Evolutionary conservation across 805 yeast genomes (phyloP).

Genomic region (Wilhelminamyces savonicus): DNA sequence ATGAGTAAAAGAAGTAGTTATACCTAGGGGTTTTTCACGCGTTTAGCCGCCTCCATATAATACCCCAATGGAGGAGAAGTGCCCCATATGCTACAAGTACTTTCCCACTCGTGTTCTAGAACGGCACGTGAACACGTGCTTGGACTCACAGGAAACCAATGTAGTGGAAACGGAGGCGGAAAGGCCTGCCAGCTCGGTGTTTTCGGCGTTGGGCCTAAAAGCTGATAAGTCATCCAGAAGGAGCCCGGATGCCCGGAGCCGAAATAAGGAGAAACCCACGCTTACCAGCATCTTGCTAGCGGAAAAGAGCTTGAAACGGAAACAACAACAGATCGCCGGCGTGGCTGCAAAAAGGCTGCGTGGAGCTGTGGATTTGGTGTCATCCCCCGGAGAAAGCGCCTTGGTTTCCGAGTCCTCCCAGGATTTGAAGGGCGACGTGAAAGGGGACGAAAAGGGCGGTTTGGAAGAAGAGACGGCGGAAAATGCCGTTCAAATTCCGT

Average conservation of each 20-base stretch:
- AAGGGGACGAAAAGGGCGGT: too few relatives aligned
- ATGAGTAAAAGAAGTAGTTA: too few relatives aligned
- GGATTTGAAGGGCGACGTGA: too few relatives aligned
- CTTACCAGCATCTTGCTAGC: slow-evolving; percentile 30
- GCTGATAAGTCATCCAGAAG: slow-evolving; percentile 17
- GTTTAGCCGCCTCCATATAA: too few relatives aligned
- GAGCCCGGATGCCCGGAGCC: slow-evolving; percentile 8
- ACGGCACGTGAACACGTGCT: slow-evolving; percentile 35
- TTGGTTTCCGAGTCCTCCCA: too few relatives aligned
- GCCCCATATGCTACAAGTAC: slow-evolving; percentile 31
- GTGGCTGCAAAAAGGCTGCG: too few relatives aligned
- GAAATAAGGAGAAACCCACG: slow-evolving; percentile 20
- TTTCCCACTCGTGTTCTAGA: slow-evolving; percentile 22
- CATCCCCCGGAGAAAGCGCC: too few relatives aligned
- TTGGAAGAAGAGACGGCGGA: too few relatives aligned
- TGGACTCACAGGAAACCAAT: slow-evolving; percentile 22
- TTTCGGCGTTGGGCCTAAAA: slow-evolving; percentile 29
- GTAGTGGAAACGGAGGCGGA: slow-evolving; percentile 4
- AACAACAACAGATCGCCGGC: slow-evolving; percentile 10
- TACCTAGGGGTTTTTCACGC: too few relatives aligned
- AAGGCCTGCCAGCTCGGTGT: slow-evolving; percentile 9
- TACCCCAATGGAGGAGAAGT: slow-evolving; percentile 11
- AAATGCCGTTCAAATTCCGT: too few relatives aligned
- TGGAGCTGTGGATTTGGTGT: too few relatives aligned
- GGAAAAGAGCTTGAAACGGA: slow-evolving; percentile 20